phyloP scores from a whole-genome alignment of 2,329 filamentous ascomycete genomes.

The Akanthomyces uredinophilus region DNA sequence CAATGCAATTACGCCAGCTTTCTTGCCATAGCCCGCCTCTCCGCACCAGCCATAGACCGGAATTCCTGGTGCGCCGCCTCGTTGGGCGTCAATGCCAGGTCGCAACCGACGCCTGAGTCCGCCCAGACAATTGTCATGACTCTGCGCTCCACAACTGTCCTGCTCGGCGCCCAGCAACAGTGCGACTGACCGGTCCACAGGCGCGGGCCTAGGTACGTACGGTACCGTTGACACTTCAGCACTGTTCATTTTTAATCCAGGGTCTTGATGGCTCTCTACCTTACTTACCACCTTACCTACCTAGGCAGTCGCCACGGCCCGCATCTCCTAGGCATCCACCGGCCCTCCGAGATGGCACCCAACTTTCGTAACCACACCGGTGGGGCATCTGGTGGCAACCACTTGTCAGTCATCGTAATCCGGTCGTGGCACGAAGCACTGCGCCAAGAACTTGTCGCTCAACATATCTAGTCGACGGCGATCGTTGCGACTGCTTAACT shows the following conservation, averaged over 20 bases:
- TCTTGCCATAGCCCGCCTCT: neutral
- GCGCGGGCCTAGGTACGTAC: neutral
- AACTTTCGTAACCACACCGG: neutral
- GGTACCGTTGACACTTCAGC: neutral
- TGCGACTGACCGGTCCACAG: neutral
- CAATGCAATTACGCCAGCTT: neutral
- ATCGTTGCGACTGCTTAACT: neutral
- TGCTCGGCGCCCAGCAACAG: neutral
- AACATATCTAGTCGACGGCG: neutral
- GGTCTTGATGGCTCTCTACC: neutral
- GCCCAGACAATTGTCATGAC: neutral
- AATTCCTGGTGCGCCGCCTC: slow-evolving; percentile 2
- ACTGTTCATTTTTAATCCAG: neutral
- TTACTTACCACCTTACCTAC: too few relatives aligned
- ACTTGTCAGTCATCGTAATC: neutral
- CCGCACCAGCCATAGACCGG: neutral
- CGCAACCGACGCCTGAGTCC: slow-evolving; percentile 5
- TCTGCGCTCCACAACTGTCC: neutral
- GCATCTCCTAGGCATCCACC: neutral
- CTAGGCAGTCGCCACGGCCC: neutral
- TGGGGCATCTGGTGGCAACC: slow-evolving; percentile 7
- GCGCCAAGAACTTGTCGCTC: neutral
- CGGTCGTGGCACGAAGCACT: neutral
- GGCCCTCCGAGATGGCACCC: neutral
- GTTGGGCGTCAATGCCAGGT: slow-evolving; percentile 11